Base-by-base conservation (phyloP, 257 asterid genomes). In the Rubia yunnanensis region DNA sequence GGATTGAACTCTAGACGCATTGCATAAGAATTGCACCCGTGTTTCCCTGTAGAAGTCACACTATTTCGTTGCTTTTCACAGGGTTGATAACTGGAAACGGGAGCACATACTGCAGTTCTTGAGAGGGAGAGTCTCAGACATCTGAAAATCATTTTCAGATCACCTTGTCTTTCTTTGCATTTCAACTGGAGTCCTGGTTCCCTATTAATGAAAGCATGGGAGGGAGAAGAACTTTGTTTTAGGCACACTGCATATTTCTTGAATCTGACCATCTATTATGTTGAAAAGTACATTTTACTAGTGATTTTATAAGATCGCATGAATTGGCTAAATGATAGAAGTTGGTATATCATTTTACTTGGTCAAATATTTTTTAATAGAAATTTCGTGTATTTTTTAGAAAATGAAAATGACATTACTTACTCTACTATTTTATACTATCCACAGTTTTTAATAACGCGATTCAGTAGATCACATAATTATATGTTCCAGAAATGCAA, bases 1-100 rank as follows among this genome's bases (percentile, higher is more conserved):
- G 31, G 32, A 20, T 22, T 26, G 15, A 38, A 62, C 17, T 36
- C 18, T 35, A 36, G n/a, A 35, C 9, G 52, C 20, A 36, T 20
- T n/a, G 5, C 66, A 44, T 15, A 44, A 44, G 52, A 35, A 36
- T 11, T 22, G 23, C 0, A 7, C 7, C 6, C 24, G 10, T 26
- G 8, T 8, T 3, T 35, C 24, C 52, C n/a, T 50, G 13, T 31
- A 69, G 23, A 32, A 36, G 14, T 52, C 22, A 63, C 53, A 48
- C 35, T 31, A 23, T 17, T 10, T 61, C 32, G 38, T 41, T 54
- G 48, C 64, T 44, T 73, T 23, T 34, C 81, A 83, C 85, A 88
- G 96, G 74, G 70, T 92, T 58, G 96, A 92, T 78, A 92, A 92
- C 81, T 92, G 96, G 96, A 92, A 89, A 78, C 82, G 88, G 11